Conservation (phyloP, 106 monocot genomes). For the Agapanthus africanus region DNA sequence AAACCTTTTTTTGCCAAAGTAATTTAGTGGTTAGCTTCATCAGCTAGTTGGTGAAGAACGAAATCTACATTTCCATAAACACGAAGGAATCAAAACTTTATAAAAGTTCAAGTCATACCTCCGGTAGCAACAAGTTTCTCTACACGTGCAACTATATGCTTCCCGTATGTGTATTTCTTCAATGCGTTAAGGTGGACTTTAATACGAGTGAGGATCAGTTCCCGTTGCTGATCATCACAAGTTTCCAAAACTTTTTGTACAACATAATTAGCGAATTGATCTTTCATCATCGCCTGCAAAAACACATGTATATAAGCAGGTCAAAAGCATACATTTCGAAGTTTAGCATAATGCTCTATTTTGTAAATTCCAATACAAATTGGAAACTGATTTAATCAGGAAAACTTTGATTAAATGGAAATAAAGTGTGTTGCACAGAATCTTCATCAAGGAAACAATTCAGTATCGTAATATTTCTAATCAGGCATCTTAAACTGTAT, state of each 20-base stretch:
- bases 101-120: constrained; percentile 24
- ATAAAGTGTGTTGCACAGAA: too few relatives aligned
- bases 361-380: too few relatives aligned
- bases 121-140: constrained; percentile 60
- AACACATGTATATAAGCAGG: too few relatives aligned
- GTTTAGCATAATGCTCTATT: too few relatives aligned
- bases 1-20: neutral
- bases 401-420: too few relatives aligned
- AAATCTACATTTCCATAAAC: neutral
- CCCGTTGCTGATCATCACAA: constrained; percentile 51
- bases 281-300: constrained; percentile 62
- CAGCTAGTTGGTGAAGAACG: neutral
- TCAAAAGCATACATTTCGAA: too few relatives aligned
- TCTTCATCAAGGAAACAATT: too few relatives aligned
- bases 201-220: constrained; percentile 40
- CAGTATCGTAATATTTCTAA: too few relatives aligned
- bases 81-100: neutral
- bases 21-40: neutral
- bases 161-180: constrained; percentile 61
- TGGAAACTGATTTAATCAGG: too few relatives aligned
- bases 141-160: constrained; percentile 62
- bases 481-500: too few relatives aligned
- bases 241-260: constrained; percentile 62
- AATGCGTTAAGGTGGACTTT: constrained; percentile 53
- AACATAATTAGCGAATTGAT: constrained; percentile 62